Evolutionary conservation across 805 yeast species (phyloP).

Genomic region (Candida michaelii): DNA sequence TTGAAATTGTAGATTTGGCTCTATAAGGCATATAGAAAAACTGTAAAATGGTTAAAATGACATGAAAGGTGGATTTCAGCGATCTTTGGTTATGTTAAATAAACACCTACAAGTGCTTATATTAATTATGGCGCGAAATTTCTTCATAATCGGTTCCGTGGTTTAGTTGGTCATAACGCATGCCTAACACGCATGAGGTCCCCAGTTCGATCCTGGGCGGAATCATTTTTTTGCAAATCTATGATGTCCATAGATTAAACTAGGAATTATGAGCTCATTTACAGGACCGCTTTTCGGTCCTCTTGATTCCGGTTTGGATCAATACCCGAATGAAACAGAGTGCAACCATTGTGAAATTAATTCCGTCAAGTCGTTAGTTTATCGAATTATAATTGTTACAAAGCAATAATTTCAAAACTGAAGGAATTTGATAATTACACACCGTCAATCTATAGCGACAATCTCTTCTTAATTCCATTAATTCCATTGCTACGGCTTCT

Average conservation of each 20-base stretch:
- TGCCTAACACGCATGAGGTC: conserved; percentile 99
- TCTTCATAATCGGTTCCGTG: conserved; percentile 44
- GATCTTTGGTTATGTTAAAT: too few relatives aligned
- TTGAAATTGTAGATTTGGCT: too few relatives aligned
- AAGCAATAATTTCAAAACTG: not conserved
- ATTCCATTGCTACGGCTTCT: too few relatives aligned
- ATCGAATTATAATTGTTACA: not conserved
- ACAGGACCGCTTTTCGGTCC: too few relatives aligned
- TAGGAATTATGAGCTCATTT: not conserved
- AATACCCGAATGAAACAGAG: not conserved
- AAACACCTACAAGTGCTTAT: too few relatives aligned
- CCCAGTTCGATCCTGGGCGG: conserved; percentile 99
- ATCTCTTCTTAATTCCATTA: not conserved
- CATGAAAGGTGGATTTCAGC: too few relatives aligned
- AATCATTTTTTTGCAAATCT: conserved; percentile 76
- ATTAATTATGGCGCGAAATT: too few relatives aligned
- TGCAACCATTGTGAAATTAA: not conserved
- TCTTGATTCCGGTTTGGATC: too few relatives aligned
- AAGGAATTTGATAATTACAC: conserved; percentile 1
- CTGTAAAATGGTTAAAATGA: too few relatives aligned
- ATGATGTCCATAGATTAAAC: too few relatives aligned
- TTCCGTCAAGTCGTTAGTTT: not conserved
- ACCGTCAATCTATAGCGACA: not conserved
- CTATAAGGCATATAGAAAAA: too few relatives aligned
- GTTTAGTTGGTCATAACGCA: conserved; percentile 99